phyloP scores from a whole-genome alignment of 331 rosid species.

The Malus hybrid region DNA sequence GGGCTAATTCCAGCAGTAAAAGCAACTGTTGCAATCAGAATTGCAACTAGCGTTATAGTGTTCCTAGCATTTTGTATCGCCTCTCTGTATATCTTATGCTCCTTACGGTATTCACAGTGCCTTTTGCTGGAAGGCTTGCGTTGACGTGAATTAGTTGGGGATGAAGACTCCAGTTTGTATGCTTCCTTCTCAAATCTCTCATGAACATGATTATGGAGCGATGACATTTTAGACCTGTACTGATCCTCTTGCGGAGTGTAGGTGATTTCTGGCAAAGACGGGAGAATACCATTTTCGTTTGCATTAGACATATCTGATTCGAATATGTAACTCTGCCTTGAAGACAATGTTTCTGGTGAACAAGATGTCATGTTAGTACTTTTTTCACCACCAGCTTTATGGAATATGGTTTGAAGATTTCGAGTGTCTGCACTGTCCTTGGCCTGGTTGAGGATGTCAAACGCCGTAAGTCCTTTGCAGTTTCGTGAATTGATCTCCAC shows the following conservation, averaged over 20 bases:
- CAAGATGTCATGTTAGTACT: slow-evolving; percentile 14
- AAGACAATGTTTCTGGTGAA: slow-evolving; percentile 19
- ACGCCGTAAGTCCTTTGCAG: slow-evolving; percentile 43
- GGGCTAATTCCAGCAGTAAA: slow-evolving; percentile 58
- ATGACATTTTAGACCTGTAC: slow-evolving; percentile 21
- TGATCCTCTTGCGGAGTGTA: slow-evolving; percentile 5
- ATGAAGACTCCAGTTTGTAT: slow-evolving; percentile 6
- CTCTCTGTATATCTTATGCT: slow-evolving; percentile 42
- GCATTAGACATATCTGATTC: slow-evolving; percentile 22
- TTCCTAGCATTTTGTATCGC: slow-evolving; percentile 60
- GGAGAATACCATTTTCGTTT: slow-evolving; percentile 9
- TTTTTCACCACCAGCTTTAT: slow-evolving; percentile 48
- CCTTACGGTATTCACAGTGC: slow-evolving; percentile 10
- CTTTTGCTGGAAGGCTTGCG: slow-evolving; percentile 22
- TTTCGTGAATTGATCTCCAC: slow-evolving; percentile 35
- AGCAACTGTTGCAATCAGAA: slow-evolving; percentile 60
- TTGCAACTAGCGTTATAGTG: slow-evolving; percentile 46
- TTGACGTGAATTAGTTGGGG: slow-evolving; percentile 11
- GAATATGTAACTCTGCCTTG: slow-evolving; percentile 7
- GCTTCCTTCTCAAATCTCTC: slow-evolving; percentile 20
- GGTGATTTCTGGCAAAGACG: slow-evolving; percentile 3
- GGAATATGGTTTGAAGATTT: slow-evolving; percentile 28
- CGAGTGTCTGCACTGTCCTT: slow-evolving; percentile 27
- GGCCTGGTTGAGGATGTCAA: slow-evolving; percentile 45
- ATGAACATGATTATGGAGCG: slow-evolving; percentile 19